Percentiles rank a stretch among this genome's conserved stretches.
These are phyloP conservation scores for Fusarium newnesense DNA, from an alignment of 2,329 filamentous ascomycete genomes.

Conservation along the genomic window DNA sequence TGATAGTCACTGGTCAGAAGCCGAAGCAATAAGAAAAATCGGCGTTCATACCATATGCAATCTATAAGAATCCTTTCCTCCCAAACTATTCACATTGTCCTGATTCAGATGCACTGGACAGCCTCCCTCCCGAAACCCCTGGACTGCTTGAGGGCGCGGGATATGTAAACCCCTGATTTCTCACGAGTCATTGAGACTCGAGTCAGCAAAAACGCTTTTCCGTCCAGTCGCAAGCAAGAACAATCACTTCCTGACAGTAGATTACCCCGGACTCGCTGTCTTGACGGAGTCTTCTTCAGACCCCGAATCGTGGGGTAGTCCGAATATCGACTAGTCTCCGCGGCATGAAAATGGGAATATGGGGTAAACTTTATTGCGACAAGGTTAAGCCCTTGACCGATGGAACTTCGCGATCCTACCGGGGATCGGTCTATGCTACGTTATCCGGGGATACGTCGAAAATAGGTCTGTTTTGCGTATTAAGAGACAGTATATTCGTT, in stretches of 20 bases:
- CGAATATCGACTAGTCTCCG: slow-evolving; percentile 17
- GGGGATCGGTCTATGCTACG: not conserved
- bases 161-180: not conserved
- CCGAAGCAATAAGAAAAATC: not conserved
- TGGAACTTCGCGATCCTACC: not conserved
- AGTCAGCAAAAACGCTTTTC: rapidly evolving
- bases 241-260: rapidly evolving
- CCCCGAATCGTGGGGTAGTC: not conserved
- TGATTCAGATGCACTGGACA: not conserved
- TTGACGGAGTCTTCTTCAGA: not conserved
- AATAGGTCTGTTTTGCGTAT: not conserved
- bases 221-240: rapidly evolving
- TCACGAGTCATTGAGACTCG: not conserved
- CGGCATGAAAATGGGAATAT: not conserved
- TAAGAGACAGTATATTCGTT: not conserved
- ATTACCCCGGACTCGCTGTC: not conserved
- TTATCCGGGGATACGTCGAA: not conserved
- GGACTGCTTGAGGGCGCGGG: not conserved
- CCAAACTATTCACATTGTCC: rapidly evolving
- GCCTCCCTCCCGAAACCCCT: no score
- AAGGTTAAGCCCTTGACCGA: not conserved
- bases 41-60: rapidly evolving
- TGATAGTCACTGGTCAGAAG: slow-evolving; percentile 47
- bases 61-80: rapidly evolving
- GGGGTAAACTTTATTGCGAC: not conserved